phyloP scores from a whole-genome alignment of 1,284 basidiomycete genomes.

The Pseudozyma thailandica region DNA sequence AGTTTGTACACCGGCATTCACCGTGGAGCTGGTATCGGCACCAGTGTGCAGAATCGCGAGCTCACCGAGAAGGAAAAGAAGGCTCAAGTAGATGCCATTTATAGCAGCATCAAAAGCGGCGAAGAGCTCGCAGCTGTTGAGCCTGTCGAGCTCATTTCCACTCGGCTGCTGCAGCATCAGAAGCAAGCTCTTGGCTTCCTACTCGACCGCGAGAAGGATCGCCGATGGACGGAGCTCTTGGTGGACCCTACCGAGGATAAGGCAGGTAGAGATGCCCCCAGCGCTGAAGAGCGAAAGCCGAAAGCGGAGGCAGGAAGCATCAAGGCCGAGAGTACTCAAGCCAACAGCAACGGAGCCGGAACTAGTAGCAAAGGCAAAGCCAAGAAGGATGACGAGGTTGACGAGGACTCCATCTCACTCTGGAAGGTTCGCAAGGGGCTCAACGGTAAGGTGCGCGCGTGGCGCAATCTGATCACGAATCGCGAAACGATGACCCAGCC shows the following conservation, averaged over 20 bases:
- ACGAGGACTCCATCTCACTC: slow-evolving; percentile 75
- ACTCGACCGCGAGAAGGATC: slow-evolving; percentile 80
- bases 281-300: not conserved
- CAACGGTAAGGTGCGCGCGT: slow-evolving; percentile 72
- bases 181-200: slow-evolving; percentile 97
- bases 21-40: slow-evolving; percentile 37
- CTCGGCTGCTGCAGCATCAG: slow-evolving; percentile 94
- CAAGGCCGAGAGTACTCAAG: slow-evolving; percentile 8
- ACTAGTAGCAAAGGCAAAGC: slow-evolving; percentile 7
- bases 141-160: slow-evolving; percentile 80
- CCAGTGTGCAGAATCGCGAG: slow-evolving; percentile 47
- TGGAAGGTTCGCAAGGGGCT: slow-evolving; percentile 78
- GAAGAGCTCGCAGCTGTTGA: slow-evolving; percentile 87
- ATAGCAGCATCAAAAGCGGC: slow-evolving; percentile 85
- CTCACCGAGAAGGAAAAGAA: slow-evolving; percentile 82
- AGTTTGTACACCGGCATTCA: slow-evolving; percentile 69
- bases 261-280: not conserved
- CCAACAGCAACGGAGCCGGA: not conserved
- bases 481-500: slow-evolving; percentile 76
- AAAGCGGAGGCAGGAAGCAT: slow-evolving; percentile 1
- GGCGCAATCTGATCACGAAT: slow-evolving; percentile 81
- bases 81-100: slow-evolving; percentile 91
- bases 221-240: slow-evolving; percentile 48
- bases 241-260: slow-evolving; percentile 15
- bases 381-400: slow-evolving; percentile 8